Conservation (phyloP, 2,329 filamentous ascomycete species). For the Botryotinia calthae region DNA sequence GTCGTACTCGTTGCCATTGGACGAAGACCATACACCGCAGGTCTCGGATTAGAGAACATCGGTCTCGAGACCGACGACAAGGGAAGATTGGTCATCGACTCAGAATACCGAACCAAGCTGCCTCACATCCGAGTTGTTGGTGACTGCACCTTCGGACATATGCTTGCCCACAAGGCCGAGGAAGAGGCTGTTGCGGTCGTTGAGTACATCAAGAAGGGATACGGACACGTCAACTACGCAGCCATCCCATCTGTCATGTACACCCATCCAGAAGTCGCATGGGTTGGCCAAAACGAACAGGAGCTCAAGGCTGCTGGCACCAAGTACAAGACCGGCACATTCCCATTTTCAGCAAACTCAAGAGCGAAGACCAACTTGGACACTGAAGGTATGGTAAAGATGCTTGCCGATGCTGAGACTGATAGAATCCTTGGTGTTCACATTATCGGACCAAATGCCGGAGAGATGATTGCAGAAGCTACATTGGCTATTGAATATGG, state of each 20-base stretch:
- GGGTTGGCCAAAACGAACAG: conserved; percentile 97
- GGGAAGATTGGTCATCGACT: conserved; percentile 94
- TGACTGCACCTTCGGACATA: conserved; percentile 94
- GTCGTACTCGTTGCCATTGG: conserved; percentile 97
- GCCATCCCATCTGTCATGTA: conserved; percentile 99
- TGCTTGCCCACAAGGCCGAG: conserved; percentile 99
- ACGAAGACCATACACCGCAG: conserved; percentile 88
- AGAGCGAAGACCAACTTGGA: conserved; percentile 98
- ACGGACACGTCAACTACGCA: conserved; percentile 98
- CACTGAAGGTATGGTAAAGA: conserved; percentile 94
- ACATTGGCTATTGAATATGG: conserved; percentile 95
- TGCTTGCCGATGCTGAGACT: conserved; percentile 92
- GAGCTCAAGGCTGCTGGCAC: conserved; percentile 87
- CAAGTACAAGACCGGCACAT: conserved; percentile 88
- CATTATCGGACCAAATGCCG: conserved; percentile 93
- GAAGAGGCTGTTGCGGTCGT: conserved; percentile 94
- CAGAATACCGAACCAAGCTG: conserved; percentile 96
- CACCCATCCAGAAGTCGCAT: conserved; percentile 96
- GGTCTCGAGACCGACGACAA: conserved; percentile 89
- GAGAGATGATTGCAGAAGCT: conserved; percentile 99
- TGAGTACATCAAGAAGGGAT: conserved; percentile 96
- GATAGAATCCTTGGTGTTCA: conserved; percentile 93
- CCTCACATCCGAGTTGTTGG: conserved; percentile 96
- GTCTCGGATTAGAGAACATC: conserved; percentile 90
- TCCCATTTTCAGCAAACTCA: conserved; percentile 98